A percentile compares a stretch with the other conserved stretches of the same genome.
phyloP scores from a whole-genome alignment of 2,329 filamentous ascomycete genomes.

The Ascosphaera apis region DNA sequence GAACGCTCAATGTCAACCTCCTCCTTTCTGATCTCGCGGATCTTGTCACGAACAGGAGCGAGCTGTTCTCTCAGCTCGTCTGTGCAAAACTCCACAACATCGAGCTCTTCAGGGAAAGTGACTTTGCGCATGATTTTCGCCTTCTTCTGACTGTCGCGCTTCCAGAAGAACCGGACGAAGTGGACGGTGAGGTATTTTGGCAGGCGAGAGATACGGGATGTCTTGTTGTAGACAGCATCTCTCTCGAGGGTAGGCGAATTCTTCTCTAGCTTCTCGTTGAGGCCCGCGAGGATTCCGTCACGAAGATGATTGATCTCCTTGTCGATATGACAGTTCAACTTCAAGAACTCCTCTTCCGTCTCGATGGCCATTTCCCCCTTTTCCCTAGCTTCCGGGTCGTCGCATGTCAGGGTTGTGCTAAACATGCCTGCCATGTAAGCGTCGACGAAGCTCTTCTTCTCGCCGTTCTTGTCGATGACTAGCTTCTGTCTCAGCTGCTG shows the following conservation, averaged over 20 bases:
- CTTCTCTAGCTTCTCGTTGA: slow-evolving; percentile 85
- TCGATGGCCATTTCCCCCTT: slow-evolving; percentile 46
- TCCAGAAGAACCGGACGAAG: slow-evolving; percentile 97
- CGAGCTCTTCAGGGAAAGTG: slow-evolving; percentile 79
- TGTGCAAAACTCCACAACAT: slow-evolving; percentile 85
- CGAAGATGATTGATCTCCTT: slow-evolving; percentile 67
- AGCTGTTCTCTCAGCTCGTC: slow-evolving; percentile 66
- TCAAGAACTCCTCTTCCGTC: slow-evolving; percentile 57
- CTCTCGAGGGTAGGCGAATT: slow-evolving; percentile 52
- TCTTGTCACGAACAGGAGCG: slow-evolving; percentile 83
- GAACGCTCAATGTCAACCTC: slow-evolving; percentile 80
- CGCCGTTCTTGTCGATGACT: slow-evolving; percentile 28
- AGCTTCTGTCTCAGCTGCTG: slow-evolving; percentile 61
- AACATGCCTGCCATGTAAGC: slow-evolving; percentile 76
- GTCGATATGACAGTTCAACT: slow-evolving; percentile 91
- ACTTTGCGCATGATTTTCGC: slow-evolving; percentile 99
- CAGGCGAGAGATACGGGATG: slow-evolving; percentile 66
- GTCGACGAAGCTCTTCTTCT: slow-evolving; percentile 54
- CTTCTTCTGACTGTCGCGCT: slow-evolving; percentile 86
- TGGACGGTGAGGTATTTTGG: slow-evolving; percentile 94
- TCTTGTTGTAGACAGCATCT: slow-evolving; percentile 71
- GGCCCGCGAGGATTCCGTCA: slow-evolving; percentile 61
- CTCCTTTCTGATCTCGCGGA: slow-evolving; percentile 84
- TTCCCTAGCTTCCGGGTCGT: slow-evolving; percentile 55
- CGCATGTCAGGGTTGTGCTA: slow-evolving; percentile 55